A percentile compares a stretch with the other conserved stretches of the same genome.
phyloP scores from a whole-genome alignment of 2,329 filamentous ascomycete genomes.

The Ophiostoma populinum region DNA sequence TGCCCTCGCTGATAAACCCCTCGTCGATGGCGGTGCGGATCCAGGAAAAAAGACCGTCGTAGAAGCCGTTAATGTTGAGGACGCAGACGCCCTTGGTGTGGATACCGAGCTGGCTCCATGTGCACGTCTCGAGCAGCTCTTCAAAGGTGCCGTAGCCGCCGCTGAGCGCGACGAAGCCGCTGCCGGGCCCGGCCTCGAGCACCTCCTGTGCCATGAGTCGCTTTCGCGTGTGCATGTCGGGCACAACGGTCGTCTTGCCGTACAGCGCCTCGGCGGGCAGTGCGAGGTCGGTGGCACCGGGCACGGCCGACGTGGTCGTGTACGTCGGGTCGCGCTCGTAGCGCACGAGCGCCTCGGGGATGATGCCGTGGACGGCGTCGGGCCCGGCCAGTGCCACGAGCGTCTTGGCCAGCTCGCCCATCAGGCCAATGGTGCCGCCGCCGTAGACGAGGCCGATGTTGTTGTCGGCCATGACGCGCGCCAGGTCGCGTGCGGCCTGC shows the following conservation, averaged over 20 bases:
- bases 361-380: constrained; percentile 75
- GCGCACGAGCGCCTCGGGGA: constrained; percentile 67
- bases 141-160: constrained; percentile 93
- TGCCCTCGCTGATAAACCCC: constrained; percentile 58
- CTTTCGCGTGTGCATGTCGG: constrained; percentile 94
- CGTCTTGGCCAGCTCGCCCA: constrained; percentile 83
- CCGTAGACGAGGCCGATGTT: constrained; percentile 87
- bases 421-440: constrained; percentile 82
- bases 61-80: constrained; percentile 80
- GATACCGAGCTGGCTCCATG: constrained; percentile 95
- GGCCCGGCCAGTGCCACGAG: constrained; percentile 73
- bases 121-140: constrained; percentile 80
- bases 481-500: constrained; percentile 61
- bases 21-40: constrained; percentile 55
- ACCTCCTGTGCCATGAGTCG: constrained; percentile 84
- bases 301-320: constrained; percentile 13
- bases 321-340: constrained; percentile 54
- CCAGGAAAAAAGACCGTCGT: constrained; percentile 74
- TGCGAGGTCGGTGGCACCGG: constrained; percentile 21
- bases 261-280: constrained; percentile 50
- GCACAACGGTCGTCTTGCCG: constrained; percentile 72
- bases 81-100: constrained; percentile 65
- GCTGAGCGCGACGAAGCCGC: constrained; percentile 73
- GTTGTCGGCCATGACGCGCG: constrained; percentile 52
- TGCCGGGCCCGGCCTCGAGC: constrained; percentile 60